A percentile compares a stretch with the other conserved stretches of the same genome.
Evolutionary conservation across 257 asterid genomes (phyloP).

Genomic region (Primulina tabacum): DNA sequence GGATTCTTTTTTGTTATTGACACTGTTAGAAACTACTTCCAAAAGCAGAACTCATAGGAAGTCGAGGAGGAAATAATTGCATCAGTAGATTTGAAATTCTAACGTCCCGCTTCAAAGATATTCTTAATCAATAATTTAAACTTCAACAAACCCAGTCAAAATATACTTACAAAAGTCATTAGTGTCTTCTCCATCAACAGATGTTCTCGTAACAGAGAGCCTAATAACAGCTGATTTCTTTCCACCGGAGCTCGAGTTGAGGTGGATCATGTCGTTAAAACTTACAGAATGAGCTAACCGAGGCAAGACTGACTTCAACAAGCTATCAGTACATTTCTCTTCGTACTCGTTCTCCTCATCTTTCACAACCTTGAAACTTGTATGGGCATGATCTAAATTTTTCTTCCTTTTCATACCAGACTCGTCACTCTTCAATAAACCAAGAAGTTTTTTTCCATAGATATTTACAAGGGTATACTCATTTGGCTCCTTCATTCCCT

Average conservation of each 20-base stretch:
- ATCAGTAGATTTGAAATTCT: not conserved
- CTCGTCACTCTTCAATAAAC: conserved; percentile 42
- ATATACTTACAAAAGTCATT: conserved; percentile 51
- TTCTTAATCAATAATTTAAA: not conserved
- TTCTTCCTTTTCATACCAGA: conserved; percentile 42
- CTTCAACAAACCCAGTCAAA: not conserved
- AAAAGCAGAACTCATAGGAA: not conserved
- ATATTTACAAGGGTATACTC: conserved; percentile 30
- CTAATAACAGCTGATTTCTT: conserved; percentile 76
- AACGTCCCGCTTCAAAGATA: no score
- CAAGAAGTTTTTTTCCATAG: conserved; percentile 32
- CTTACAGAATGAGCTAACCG: conserved; percentile 62
- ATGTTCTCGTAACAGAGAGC: conserved; percentile 73
- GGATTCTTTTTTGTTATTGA: not conserved
- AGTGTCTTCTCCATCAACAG: conserved; percentile 63
- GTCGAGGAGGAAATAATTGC: no score
- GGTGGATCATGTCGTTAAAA: conserved; percentile 60
- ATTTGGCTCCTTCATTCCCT: conserved; percentile 40
- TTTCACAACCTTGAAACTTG: conserved; percentile 51
- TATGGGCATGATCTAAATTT: conserved; percentile 44
- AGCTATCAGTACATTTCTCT: conserved; percentile 48
- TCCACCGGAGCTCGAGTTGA: conserved; percentile 37
- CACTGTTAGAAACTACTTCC: not conserved
- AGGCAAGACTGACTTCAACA: conserved; percentile 69
- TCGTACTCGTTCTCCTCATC: conserved; percentile 46